These are phyloP conservation scores for Strobilomyces echinocephalus DNA, from an alignment of 768 basidiomycete genomes.

Conservation along the genomic window DNA sequence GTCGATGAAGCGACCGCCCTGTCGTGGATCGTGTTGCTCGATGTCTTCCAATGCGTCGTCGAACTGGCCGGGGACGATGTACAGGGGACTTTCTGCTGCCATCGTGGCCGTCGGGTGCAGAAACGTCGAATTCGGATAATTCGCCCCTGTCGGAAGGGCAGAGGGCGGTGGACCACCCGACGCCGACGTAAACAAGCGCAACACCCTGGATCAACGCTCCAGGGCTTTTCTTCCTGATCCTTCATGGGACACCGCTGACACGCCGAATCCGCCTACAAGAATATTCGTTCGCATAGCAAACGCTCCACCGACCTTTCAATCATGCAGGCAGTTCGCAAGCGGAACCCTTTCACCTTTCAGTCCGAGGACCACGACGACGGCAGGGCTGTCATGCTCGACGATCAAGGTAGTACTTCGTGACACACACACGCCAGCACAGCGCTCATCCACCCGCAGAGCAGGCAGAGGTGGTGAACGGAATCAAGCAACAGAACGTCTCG, in stretches of 20 bases:
- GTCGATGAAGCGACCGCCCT: conserved; percentile 43
- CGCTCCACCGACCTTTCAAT: background rate
- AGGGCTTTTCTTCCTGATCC: background rate
- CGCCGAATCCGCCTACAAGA: conserved; percentile 9
- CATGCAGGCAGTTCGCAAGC: conserved; percentile 37
- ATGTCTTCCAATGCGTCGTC: conserved; percentile 49
- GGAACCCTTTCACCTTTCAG: conserved; percentile 41
- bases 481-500: conserved; percentile 42
- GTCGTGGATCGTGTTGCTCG: conserved; percentile 14
- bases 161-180: no score
- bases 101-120: conserved; percentile 11
- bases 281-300: background rate
- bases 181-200: conserved; percentile 1
- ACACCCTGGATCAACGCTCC: background rate
- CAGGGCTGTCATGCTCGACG: conserved; percentile 43
- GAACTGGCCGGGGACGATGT: conserved; percentile 51
- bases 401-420: conserved; percentile 40
- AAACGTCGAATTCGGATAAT: conserved; percentile 6
- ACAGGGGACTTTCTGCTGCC: conserved; percentile 16
- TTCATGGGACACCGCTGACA: background rate
- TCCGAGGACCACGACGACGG: conserved; percentile 32
- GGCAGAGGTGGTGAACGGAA: conserved; percentile 47
- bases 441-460: conserved; percentile 44
- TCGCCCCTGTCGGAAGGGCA: conserved; percentile 9
- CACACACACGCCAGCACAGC: background rate